Base-by-base conservation (phyloP, 108 stramenopile genomes). In the Pinguiococcus pyrenoidosus region DNA sequence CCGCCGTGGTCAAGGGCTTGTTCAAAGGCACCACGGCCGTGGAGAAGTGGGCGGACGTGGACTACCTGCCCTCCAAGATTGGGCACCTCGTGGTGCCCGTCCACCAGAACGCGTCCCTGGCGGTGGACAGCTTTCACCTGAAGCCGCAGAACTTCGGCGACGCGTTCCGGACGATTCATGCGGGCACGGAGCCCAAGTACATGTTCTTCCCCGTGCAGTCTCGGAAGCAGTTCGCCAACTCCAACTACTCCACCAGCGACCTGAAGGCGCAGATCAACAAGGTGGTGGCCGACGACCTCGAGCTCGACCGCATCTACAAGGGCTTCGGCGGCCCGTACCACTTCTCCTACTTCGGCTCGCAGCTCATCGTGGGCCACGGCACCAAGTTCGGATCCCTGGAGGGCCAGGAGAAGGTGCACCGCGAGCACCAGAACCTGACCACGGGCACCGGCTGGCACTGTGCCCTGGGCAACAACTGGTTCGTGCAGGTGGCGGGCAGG, bases 401-500 rank as follows among this genome's bases (percentile, higher is more conserved):
- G n/a, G n/a, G n/a, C n/a, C n/a, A n/a, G n/a, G n/a, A n/a, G n/a
- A n/a, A n/a, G n/a, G n/a, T n/a, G n/a, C n/a, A n/a, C n/a, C n/a
- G n/a, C n/a, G n/a, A n/a, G n/a, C n/a, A n/a, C n/a, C n/a, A n/a
- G n/a, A n/a, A n/a, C n/a, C n/a, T n/a, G n/a, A n/a, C n/a, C 46
- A 48, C 18, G 23, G 46, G 8, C 25, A 18, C 29, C 6, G 6
- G 6, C n/a, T n/a, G n/a, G n/a, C n/a, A n/a, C n/a, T n/a, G n/a
- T n/a, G n/a, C n/a, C n/a, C n/a, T n/a, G n/a, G 46, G 46, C n/a
- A 48, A 48, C 18, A 48, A 48, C 33, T 48, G 46, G 46, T 48
- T 48, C 10, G 46, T 26, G 23, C 46, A 48, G 33, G 46, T 48
- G 6, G 18, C 30, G 7, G 46, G 46, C 14, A 16, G 7, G 6